Percentiles rank a stretch among this genome's conserved stretches.
phyloP scores from a whole-genome alignment of 352 stramenopile species.

The Phytophthora megakarya region DNA sequence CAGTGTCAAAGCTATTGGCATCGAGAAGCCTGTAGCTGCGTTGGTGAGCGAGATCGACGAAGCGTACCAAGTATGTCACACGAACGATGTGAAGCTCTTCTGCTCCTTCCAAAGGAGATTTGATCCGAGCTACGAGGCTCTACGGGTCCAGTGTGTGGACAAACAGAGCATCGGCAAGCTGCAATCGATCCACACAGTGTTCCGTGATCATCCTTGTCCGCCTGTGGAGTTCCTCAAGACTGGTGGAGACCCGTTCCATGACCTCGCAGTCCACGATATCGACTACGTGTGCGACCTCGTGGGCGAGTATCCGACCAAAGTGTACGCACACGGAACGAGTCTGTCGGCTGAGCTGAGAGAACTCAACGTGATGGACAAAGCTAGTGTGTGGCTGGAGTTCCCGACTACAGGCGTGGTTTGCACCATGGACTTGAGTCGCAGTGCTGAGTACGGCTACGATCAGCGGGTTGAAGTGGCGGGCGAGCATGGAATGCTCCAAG shows the following conservation, averaged over 20 bases:
- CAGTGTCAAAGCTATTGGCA: slow-evolving; percentile 55
- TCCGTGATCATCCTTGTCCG: slow-evolving; percentile 90
- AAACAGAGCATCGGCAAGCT: slow-evolving; percentile 60
- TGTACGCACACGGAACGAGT: slow-evolving; percentile 86
- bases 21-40: slow-evolving; percentile 76
- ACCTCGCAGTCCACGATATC: slow-evolving; percentile 92
- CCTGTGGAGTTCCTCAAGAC: slow-evolving; percentile 88
- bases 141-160: slow-evolving; percentile 52
- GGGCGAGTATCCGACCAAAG: slow-evolving; percentile 72
- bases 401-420: slow-evolving; percentile 73
- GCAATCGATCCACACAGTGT: slow-evolving; percentile 87
- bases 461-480: slow-evolving; percentile 91
- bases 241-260: slow-evolving; percentile 90
- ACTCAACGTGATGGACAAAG: slow-evolving; percentile 82
- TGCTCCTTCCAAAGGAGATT: slow-evolving; percentile 93
- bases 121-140: slow-evolving; percentile 85
- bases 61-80: slow-evolving; percentile 56
- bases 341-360: slow-evolving; percentile 67
- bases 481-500: slow-evolving; percentile 71
- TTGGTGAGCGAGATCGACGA: slow-evolving; percentile 65
- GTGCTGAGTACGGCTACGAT: slow-evolving; percentile 91
- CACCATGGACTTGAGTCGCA: slow-evolving; percentile 88
- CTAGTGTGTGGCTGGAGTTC: slow-evolving; percentile 84
- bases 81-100: slow-evolving; percentile 68
- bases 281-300: slow-evolving; percentile 89